These are phyloP conservation scores for Stereocaulon alpinum DNA, from an alignment of 495 filamentous ascomycete genomes.

Conservation along the genomic window DNA sequence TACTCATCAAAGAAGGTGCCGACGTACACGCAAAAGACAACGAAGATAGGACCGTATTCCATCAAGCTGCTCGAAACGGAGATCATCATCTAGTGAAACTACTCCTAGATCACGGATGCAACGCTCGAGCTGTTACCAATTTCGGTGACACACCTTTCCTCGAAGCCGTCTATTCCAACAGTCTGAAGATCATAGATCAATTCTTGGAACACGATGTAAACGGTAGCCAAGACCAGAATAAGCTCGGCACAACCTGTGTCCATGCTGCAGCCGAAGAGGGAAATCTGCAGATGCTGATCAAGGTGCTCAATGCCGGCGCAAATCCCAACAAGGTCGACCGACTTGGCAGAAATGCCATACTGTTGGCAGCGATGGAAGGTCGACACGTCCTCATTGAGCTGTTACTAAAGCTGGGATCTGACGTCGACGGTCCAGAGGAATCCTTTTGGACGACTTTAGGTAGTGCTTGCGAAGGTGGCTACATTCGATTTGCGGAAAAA, in stretches of 20 bases:
- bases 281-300: not conserved
- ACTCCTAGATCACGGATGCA: not conserved
- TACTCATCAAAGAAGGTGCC: not conserved
- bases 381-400: not conserved
- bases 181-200: not conserved
- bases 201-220: not conserved
- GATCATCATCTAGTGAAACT: not conserved
- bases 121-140: not conserved
- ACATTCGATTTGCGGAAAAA: constrained; percentile 4
- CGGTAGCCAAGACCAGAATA: not conserved
- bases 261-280: not conserved
- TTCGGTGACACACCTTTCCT: constrained; percentile 2
- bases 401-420: not conserved
- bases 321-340: not conserved
- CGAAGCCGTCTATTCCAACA: not conserved
- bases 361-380: not conserved
- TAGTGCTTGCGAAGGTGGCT: not conserved
- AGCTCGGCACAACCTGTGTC: not conserved
- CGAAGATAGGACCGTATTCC: not conserved
- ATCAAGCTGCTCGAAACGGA: constrained; percentile 3
- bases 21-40: not conserved
- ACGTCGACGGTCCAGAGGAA: not conserved
- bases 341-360: not conserved
- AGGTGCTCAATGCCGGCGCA: not conserved
- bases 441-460: not conserved